A percentile compares a stretch with the other conserved stretches of the same genome.
Conservation (phyloP, 805 yeast genomes). For the Monosporozyma aerobia region DNA sequence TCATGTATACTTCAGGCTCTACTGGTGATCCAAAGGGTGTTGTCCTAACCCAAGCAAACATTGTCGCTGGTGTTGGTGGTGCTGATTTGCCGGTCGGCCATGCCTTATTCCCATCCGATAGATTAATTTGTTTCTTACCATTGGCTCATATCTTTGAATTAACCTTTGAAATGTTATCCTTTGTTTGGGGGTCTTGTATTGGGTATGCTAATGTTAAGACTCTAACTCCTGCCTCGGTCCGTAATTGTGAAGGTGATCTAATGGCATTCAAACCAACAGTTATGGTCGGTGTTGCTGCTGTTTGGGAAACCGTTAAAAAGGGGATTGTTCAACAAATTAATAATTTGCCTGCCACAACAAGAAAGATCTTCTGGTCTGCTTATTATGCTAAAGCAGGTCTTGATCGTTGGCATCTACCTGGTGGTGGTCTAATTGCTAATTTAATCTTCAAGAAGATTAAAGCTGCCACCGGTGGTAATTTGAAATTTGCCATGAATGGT, state of each 20-base stretch:
- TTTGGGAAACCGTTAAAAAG: conserved; percentile 92
- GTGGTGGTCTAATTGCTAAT: conserved; percentile 52
- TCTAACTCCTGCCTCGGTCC: conserved; percentile 68
- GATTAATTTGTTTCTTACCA: conserved; percentile 82
- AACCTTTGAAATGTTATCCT: conserved; percentile 67
- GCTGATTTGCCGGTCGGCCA: conserved; percentile 53
- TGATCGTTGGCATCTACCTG: conserved; percentile 61
- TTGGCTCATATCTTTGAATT: conserved; percentile 94
- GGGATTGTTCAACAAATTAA: conserved; percentile 75
- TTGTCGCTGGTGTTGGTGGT: conserved; percentile 84
- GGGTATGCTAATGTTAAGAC: conserved; percentile 95
- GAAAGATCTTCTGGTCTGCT: conserved; percentile 84
- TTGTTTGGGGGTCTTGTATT: conserved; percentile 82
- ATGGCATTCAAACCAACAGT: conserved; percentile 79
- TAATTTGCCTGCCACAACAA: conserved; percentile 54
- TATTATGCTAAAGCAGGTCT: conserved; percentile 62
- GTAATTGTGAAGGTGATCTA: conserved; percentile 83
- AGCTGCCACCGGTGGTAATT: conserved; percentile 89
- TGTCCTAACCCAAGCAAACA: conserved; percentile 50
- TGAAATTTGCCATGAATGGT: conserved; percentile 71
- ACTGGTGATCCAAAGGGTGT: conserved; percentile 82
- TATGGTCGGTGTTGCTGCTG: conserved; percentile 98
- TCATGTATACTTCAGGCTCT: conserved; percentile 67
- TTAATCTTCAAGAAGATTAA: conserved; percentile 79
- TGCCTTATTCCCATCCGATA: conserved; percentile 48